phyloP scores from a whole-genome alignment of 257 asterid genomes.

The Capsicum chinense region DNA sequence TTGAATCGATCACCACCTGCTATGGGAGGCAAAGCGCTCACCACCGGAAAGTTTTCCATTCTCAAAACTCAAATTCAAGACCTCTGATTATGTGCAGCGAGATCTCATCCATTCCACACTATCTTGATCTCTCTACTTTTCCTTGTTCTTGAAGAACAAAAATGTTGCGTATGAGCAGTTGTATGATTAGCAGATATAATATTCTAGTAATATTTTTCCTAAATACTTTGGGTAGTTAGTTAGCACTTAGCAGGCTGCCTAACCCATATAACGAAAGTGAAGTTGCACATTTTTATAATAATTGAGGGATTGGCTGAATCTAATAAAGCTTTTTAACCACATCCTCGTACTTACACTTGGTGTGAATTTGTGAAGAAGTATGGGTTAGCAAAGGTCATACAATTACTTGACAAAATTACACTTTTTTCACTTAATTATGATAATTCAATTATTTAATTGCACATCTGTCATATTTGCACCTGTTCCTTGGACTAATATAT shows the following conservation, averaged over 20 bases:
- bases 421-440: background rate
- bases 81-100: constrained; percentile 36
- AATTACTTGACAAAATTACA: constrained; percentile 11
- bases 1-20: too few relatives aligned
- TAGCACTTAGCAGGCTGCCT: constrained; percentile 8
- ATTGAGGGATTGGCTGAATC: background rate
- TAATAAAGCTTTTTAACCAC: background rate
- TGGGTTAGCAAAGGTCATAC: background rate
- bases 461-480: constrained; percentile 6
- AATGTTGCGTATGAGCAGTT: background rate
- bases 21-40: background rate
- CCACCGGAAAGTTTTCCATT: background rate
- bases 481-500: background rate
- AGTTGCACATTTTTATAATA: background rate
- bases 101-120: background rate
- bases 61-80: background rate
- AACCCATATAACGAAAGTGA: constrained; percentile 21
- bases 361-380: background rate
- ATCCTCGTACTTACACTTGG: background rate
- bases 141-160: background rate
- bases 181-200: constrained; percentile 9
- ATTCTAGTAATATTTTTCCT: background rate
- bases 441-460: background rate
- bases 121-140: background rate
- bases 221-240: background rate